Conservation (phyloP, 495 filamentous ascomycete genomes). For the Podospora appendiculata region DNA sequence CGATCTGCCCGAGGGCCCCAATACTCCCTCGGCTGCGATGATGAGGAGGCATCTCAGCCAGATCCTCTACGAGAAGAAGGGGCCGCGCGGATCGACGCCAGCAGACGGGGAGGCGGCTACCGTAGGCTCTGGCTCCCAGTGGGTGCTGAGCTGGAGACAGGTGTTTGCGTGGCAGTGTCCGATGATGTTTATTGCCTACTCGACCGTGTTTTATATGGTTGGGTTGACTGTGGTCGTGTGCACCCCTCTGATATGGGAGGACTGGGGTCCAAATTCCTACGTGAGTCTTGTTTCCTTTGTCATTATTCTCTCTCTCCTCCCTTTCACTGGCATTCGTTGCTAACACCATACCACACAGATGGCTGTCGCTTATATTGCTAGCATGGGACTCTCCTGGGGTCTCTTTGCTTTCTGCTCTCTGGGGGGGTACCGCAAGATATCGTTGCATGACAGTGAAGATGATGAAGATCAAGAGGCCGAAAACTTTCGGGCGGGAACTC, state of each 20-base stretch:
- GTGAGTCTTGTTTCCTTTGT: neutral
- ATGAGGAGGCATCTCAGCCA: slow-evolving; percentile 1
- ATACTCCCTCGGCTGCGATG: neutral
- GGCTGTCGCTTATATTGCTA: neutral
- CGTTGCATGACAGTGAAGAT: neutral
- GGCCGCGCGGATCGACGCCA: neutral
- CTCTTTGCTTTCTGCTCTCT: slow-evolving; percentile 1
- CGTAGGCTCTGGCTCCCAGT: neutral
- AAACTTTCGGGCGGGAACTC: neutral
- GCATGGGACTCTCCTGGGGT: neutral
- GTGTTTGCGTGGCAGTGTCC: slow-evolving; percentile 5
- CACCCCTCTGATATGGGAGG: slow-evolving; percentile 1
- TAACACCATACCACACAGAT: neutral
- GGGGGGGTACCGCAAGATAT: neutral
- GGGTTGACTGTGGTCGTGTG: slow-evolving; percentile 1
- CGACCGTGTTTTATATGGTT: slow-evolving; percentile 1
- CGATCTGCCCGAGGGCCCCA: neutral
- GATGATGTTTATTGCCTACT: slow-evolving; percentile 5
- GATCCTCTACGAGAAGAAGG: neutral
- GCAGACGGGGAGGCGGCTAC: neutral
- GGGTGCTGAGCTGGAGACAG: neutral
- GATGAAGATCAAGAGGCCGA: neutral
- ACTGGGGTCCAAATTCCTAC: neutral
- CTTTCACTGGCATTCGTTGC: neutral
- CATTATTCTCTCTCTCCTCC: neutral